Evolutionary conservation across 129 eudicot species (phyloP), one percentile per base, ranked within the genome.

Genomic region (Artemisia tridentata): DNA sequence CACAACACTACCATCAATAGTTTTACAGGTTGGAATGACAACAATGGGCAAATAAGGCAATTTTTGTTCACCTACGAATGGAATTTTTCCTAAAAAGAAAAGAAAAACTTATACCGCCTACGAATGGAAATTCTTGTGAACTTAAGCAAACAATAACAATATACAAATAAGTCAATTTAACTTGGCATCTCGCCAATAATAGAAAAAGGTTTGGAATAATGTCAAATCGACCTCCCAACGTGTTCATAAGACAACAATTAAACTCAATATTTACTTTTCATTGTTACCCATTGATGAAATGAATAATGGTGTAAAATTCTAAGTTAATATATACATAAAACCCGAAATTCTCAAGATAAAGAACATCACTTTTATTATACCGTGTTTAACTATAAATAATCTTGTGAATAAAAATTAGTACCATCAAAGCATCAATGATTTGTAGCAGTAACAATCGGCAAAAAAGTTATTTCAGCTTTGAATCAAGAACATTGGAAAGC

Each of bases 1-100:
- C 15, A 72, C 10, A 72, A 72, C n/a, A 17, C 31, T 7, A 72
- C 76, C 49, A 14, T 18, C n/a, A 21, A 17, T 55, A 19, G 19
- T n/a, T 29, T 21, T 25, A 71, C 25, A 45, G 27, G n/a, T 45
- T 45, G 67, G 2, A 45, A 71, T 45, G 5, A 45, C 5, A 31
- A 58, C 16, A 58, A 71, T 15, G 48, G 67, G 23, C 57, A 53
- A 75, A 57, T 57, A 43, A 34, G 79, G 48, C 56, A 67, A 29
- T 38, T 38, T 59, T 58, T 27, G 29, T 38, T 60, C 19, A 61
- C n/a, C n/a, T n/a, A n/a, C n/a, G n/a, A n/a, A n/a, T n/a, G n/a
- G n/a, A 16, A 51, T 14, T 71, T 55, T 56, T 34, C 21, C 45
- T 2, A 8, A 29, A 38, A 65, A 59, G 14, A 23, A 72, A 18